Conservation (phyloP, 257 asterid species). For the Solanum pennellii region DNA sequence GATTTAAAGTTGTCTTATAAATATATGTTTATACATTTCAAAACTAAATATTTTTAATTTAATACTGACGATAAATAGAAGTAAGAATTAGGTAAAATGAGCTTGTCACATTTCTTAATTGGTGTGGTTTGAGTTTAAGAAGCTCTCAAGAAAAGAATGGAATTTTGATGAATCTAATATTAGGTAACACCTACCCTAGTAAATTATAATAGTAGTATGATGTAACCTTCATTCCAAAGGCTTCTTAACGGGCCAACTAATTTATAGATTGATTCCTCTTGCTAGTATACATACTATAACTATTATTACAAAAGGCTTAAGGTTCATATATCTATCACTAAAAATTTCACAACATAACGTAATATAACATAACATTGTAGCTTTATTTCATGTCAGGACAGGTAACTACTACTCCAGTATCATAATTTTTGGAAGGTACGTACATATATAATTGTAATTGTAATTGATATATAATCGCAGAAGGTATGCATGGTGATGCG, state of each 20-base stretch:
- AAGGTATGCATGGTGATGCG: slow-evolving; percentile 57
- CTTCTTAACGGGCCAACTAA: background rate
- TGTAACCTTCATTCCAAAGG: background rate
- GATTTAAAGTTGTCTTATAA: background rate
- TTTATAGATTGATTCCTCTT: slow-evolving; percentile 4
- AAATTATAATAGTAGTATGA: background rate
- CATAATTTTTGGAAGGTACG: too few species aligned
- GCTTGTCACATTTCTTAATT: background rate
- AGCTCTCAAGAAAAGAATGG: background rate
- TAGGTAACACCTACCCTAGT: background rate
- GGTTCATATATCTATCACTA: background rate
- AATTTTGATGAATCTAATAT: background rate
- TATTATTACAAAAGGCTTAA: background rate
- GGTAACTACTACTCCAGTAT: background rate
- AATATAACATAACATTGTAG: background rate
- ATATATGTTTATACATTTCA: background rate
- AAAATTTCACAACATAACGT: background rate
- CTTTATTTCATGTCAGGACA: slow-evolving; percentile 1
- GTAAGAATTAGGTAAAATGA: background rate
- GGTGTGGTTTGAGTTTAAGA: background rate
- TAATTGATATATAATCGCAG: background rate
- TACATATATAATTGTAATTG: background rate
- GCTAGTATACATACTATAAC: background rate
- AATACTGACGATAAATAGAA: background rate
- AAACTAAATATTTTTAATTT: background rate